phyloP scores from a whole-genome alignment of 2,329 filamentous ascomycete species.

The Epichloe amarillans region DNA sequence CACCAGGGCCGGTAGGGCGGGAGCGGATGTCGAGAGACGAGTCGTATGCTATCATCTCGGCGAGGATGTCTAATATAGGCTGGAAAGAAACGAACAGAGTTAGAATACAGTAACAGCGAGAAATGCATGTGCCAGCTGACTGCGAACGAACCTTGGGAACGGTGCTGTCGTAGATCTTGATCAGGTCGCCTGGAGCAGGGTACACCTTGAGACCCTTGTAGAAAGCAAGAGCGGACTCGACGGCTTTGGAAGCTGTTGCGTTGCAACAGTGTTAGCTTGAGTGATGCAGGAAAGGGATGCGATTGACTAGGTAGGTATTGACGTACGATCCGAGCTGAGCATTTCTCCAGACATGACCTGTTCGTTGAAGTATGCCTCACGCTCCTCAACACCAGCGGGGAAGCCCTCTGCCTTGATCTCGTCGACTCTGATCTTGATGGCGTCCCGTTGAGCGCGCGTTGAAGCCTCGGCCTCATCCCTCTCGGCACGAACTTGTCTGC shows the following conservation, averaged over 20 bases:
- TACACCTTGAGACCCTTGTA: slow-evolving; percentile 99
- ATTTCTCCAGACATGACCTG: slow-evolving; percentile 83
- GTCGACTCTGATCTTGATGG: slow-evolving; percentile 63
- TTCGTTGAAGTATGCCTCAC: slow-evolving; percentile 92
- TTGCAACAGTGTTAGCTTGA: not conserved
- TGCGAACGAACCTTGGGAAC: slow-evolving; percentile 63
- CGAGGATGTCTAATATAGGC: slow-evolving; percentile 88
- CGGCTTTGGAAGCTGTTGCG: slow-evolving; percentile 44
- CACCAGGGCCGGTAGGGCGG: slow-evolving; percentile 19
- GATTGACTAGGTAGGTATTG: not conserved
- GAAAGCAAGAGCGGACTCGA: slow-evolving; percentile 87
- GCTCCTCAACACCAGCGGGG: slow-evolving; percentile 76
- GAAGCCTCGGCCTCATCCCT: slow-evolving; percentile 59
- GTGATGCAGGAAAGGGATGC: not conserved
- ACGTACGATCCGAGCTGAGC: slow-evolving; percentile 65
- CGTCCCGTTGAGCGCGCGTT: slow-evolving; percentile 53
- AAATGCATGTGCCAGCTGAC: not conserved
- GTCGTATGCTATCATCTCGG: slow-evolving; percentile 96
- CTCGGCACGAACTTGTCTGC: slow-evolving; percentile 54
- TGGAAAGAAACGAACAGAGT: slow-evolving; percentile 19
- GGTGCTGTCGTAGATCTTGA: slow-evolving; percentile 96
- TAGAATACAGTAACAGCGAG: not conserved
- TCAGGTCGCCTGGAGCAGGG: slow-evolving; percentile 81
- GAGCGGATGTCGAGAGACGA: slow-evolving; percentile 50
- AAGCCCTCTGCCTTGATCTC: slow-evolving; percentile 84